Conservation (phyloP, 1,139 yeast genomes). For the Nakaseomyces uthaithaninus region DNA sequence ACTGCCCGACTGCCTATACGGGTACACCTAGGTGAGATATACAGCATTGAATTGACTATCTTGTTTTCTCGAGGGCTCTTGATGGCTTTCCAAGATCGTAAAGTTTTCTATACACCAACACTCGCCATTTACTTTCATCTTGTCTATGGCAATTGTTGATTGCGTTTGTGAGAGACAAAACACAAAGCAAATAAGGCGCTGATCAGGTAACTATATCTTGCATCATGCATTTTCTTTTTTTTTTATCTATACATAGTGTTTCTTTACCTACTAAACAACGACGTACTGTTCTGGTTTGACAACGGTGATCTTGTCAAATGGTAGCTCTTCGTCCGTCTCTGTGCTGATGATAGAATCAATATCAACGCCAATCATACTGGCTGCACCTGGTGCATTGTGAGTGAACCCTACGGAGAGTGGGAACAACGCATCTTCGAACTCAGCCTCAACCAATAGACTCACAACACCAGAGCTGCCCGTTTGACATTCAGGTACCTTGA, state of each 20-base stretch:
- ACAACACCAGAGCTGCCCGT: conserved; percentile 61
- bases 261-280: conserved; percentile 3
- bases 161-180: too few species aligned
- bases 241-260: neutral
- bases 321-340: conserved; percentile 6
- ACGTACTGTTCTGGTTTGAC: conserved; percentile 8
- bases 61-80: too few species aligned
- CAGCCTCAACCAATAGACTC: conserved; percentile 68
- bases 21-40: too few species aligned
- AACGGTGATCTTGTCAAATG: conserved; percentile 7
- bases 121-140: too few species aligned
- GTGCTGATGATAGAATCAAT: conserved; percentile 3
- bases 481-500: conserved; percentile 42
- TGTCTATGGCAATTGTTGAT: too few species aligned
- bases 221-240: neutral
- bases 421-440: conserved; percentile 77
- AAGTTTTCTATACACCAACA: too few species aligned
- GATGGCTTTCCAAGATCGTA: too few species aligned
- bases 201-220: too few species aligned
- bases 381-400: conserved; percentile 2
- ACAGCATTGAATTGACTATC: too few species aligned
- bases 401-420: conserved; percentile 45
- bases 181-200: too few species aligned
- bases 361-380: conserved; percentile 7
- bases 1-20: too few species aligned